Conservation (phyloP, 2,329 filamentous ascomycete genomes). For the Karstenula rhodostoma region DNA sequence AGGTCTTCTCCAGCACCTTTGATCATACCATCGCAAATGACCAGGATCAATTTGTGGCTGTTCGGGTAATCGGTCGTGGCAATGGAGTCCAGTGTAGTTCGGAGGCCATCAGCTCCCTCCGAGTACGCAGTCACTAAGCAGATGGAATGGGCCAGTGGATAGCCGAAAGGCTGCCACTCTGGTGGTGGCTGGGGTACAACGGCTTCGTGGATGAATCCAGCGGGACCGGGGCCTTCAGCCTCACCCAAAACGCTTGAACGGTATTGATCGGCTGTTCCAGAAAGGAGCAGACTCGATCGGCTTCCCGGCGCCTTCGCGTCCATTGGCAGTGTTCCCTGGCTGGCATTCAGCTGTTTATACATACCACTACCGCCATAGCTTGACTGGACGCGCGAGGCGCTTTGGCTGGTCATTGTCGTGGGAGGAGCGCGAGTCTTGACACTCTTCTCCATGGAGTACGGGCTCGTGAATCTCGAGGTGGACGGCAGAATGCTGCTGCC, state of each 20-base stretch:
- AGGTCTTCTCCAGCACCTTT: slow-evolving; percentile 89
- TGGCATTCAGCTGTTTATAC: slow-evolving; percentile 70
- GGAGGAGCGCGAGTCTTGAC: slow-evolving; percentile 66
- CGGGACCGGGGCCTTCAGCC: slow-evolving; percentile 78
- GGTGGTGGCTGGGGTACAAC: slow-evolving; percentile 96
- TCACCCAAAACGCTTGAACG: slow-evolving; percentile 65
- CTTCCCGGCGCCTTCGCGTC: slow-evolving; percentile 47
- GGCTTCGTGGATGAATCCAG: slow-evolving; percentile 94
- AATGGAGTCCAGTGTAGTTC: slow-evolving; percentile 93
- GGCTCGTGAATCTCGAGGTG: slow-evolving; percentile 92
- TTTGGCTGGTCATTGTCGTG: slow-evolving; percentile 95
- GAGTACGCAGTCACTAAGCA: slow-evolving; percentile 97
- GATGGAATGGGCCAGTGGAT: slow-evolving; percentile 90
- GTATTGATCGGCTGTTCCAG: slow-evolving; percentile 53
- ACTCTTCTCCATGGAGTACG: slow-evolving; percentile 76
- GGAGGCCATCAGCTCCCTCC: slow-evolving; percentile 89
- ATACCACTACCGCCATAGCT: slow-evolving; percentile 60
- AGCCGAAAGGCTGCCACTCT: slow-evolving; percentile 97
- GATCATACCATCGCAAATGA: slow-evolving; percentile 97
- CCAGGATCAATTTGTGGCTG: slow-evolving; percentile 96
- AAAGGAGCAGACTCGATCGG: slow-evolving; percentile 54
- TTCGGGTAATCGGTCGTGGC: slow-evolving; percentile 98
- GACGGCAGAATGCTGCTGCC: slow-evolving; percentile 88
- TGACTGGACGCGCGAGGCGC: slow-evolving; percentile 75
- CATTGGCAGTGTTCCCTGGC: slow-evolving; percentile 63